phyloP scores from a whole-genome alignment of 225 moss, liverwort and hornwort species.

The Marchantia polymorpha region DNA sequence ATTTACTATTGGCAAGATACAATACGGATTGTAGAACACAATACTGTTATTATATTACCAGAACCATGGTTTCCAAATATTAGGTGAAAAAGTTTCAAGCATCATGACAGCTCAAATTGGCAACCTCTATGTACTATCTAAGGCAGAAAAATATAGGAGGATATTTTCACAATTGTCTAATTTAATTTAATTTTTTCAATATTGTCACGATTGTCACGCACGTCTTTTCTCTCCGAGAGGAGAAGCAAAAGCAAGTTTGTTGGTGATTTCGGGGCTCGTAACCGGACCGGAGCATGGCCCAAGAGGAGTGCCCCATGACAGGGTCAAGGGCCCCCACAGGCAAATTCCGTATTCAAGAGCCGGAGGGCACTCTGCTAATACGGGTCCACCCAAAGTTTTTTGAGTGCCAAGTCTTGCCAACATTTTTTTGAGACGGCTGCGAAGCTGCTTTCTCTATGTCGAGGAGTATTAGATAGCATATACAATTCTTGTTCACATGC shows the following conservation, averaged over 20 bases:
- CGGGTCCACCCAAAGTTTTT: not conserved
- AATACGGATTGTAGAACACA: slow-evolving; percentile 45
- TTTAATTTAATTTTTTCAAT: not conserved
- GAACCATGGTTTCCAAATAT: slow-evolving; percentile 17
- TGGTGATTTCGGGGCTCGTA: not conserved
- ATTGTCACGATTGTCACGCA: not conserved
- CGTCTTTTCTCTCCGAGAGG: not conserved
- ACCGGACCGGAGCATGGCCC: not conserved
- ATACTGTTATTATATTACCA: slow-evolving; percentile 42
- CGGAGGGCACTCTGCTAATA: not conserved
- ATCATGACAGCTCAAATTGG: not conserved
- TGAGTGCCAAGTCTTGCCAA: not conserved
- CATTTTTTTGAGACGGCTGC: not conserved
- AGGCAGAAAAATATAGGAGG: not conserved
- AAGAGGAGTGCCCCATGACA: not conserved
- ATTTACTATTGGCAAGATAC: slow-evolving; percentile 42
- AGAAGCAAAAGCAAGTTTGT: not conserved
- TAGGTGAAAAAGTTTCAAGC: not conserved
- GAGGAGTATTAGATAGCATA: not conserved
- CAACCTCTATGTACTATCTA: not conserved
- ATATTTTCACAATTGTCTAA: not conserved
- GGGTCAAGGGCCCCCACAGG: not conserved
- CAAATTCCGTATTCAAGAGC: not conserved
- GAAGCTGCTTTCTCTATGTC: not conserved
- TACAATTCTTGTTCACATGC: too few species aligned